phyloP scores from a whole-genome alignment of 352 stramenopile species.

The Phytopythium aichiense region DNA sequence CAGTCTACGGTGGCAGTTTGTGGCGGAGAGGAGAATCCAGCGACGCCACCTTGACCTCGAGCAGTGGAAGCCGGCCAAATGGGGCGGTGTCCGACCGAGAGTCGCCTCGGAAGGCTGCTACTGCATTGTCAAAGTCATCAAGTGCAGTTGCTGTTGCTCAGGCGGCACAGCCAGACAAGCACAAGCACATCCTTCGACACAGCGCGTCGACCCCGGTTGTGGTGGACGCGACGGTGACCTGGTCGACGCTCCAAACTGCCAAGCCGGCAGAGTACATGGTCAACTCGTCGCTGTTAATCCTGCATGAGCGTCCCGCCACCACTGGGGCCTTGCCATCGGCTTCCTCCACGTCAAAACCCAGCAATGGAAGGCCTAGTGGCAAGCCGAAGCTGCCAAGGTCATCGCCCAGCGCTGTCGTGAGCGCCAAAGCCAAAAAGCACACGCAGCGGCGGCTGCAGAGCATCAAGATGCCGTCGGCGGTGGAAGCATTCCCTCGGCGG shows the following conservation, averaged over 20 bases:
- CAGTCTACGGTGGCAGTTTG: slow-evolving; percentile 1
- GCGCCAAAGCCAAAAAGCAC: slow-evolving; percentile 45
- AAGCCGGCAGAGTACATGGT: slow-evolving; percentile 57
- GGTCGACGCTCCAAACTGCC: slow-evolving; percentile 39
- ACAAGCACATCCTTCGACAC: slow-evolving; percentile 8
- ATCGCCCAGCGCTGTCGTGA: slow-evolving; percentile 21
- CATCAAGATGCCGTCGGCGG: slow-evolving; percentile 39
- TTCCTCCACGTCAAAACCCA: slow-evolving; percentile 11
- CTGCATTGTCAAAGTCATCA: neutral
- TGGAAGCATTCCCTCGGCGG: slow-evolving; percentile 36
- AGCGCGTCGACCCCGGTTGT: slow-evolving; percentile 19
- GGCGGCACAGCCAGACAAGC: neutral
- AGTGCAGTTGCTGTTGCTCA: neutral
- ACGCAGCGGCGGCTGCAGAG: slow-evolving; percentile 41
- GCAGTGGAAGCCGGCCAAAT: neutral
- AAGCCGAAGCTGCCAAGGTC: neutral
- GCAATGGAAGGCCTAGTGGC: neutral
- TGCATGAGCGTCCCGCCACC: slow-evolving; percentile 36
- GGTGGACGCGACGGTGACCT: slow-evolving; percentile 26
- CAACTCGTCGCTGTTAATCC: slow-evolving; percentile 51
- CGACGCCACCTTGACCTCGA: neutral
- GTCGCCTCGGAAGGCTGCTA: neutral
- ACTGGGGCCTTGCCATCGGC: slow-evolving; percentile 22
- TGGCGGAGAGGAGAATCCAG: slow-evolving; percentile 7
- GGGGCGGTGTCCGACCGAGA: neutral